Percentiles rank a stretch among this genome's conserved stretches.
phyloP scores from a whole-genome alignment of 805 yeast genomes.

The Vanderwaltozyma verrucispora region DNA sequence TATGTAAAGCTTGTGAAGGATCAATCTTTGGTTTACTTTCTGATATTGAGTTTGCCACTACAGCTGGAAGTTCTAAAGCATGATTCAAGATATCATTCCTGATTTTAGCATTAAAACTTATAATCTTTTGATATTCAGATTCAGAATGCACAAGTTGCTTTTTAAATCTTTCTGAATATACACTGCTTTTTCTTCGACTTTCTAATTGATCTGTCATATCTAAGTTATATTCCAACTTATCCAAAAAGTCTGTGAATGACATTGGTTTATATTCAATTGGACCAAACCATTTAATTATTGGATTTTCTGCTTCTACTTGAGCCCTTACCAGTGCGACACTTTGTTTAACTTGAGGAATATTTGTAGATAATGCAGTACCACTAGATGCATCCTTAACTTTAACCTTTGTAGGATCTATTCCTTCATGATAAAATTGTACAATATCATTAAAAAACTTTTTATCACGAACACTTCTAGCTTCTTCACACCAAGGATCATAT shows the following conservation, averaged over 20 bases:
- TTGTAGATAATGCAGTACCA: constrained; percentile 22
- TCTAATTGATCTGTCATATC: constrained; percentile 22
- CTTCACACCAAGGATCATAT: constrained; percentile 66
- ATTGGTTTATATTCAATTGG: constrained; percentile 49
- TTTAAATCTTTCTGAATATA: neutral
- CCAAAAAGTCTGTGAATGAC: constrained; percentile 30
- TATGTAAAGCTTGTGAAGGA: constrained; percentile 6
- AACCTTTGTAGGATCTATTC: constrained; percentile 27
- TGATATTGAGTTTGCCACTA: too few relatives aligned
- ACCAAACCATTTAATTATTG: constrained; percentile 55
- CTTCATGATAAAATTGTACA: constrained; percentile 26
- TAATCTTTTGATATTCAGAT: constrained; percentile 9
- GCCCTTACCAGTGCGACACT: constrained; percentile 34
- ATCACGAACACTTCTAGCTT: constrained; percentile 45
- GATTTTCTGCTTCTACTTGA: constrained; percentile 35
- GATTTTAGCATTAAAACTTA: constrained; percentile 10
- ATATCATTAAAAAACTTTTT: constrained; percentile 29
- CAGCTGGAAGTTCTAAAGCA: too few relatives aligned
- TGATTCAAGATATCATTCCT: constrained; percentile 8
- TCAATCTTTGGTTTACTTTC: too few relatives aligned
- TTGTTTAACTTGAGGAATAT: constrained; percentile 26
- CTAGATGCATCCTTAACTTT: constrained; percentile 25
- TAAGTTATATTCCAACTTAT: constrained; percentile 24
- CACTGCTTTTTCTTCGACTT: constrained; percentile 8
- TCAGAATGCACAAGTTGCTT: constrained; percentile 10